A percentile compares a stretch with the other conserved stretches of the same genome.
Evolutionary conservation across 2,329 filamentous ascomycete genomes (phyloP).

Genomic region (Graphiopsis chlorocephala): DNA sequence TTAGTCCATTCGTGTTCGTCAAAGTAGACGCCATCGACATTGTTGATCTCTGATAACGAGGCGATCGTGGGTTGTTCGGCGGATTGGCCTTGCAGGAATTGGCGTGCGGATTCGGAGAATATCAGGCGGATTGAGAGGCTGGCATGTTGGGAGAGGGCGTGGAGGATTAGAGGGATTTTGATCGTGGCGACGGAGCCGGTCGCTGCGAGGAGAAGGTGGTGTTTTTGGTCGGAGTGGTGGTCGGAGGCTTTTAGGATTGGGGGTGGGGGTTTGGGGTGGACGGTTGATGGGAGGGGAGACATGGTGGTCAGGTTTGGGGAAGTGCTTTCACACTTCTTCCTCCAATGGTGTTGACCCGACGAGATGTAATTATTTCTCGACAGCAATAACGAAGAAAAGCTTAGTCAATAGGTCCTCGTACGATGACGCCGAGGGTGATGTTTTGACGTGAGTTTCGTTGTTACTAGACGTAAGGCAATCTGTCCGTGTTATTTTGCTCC

Average conservation of each 20-base stretch:
- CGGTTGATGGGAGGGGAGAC: background rate
- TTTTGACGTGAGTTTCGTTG: background rate
- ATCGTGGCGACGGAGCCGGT: slow-evolving; percentile 83
- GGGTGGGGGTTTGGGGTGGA: background rate
- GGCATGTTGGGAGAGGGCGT: slow-evolving; percentile 52
- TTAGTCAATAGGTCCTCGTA: background rate
- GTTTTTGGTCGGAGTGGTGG: slow-evolving; percentile 49
- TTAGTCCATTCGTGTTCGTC: slow-evolving; percentile 83
- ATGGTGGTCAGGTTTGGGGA: background rate
- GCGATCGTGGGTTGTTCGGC: slow-evolving; percentile 69
- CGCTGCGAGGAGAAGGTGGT: slow-evolving; percentile 64
- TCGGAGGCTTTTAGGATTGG: slow-evolving; percentile 33
- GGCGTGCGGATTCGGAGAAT: slow-evolving; percentile 68
- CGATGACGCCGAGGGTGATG: background rate
- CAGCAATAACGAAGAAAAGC: background rate
- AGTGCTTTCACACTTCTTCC: background rate
- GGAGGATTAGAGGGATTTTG: slow-evolving; percentile 58
- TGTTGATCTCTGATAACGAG: slow-evolving; percentile 50
- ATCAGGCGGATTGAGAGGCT: slow-evolving; percentile 79
- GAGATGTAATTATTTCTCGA: background rate
- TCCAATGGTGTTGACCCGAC: background rate
- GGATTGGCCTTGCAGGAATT: slow-evolving; percentile 75
- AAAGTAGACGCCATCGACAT: slow-evolving; percentile 76
- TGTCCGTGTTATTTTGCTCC: background rate
- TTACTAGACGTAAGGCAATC: background rate